These are phyloP conservation scores for Sphaerulina musiva DNA, from an alignment of 2,329 filamentous ascomycete species.

Conservation along the genomic window DNA sequence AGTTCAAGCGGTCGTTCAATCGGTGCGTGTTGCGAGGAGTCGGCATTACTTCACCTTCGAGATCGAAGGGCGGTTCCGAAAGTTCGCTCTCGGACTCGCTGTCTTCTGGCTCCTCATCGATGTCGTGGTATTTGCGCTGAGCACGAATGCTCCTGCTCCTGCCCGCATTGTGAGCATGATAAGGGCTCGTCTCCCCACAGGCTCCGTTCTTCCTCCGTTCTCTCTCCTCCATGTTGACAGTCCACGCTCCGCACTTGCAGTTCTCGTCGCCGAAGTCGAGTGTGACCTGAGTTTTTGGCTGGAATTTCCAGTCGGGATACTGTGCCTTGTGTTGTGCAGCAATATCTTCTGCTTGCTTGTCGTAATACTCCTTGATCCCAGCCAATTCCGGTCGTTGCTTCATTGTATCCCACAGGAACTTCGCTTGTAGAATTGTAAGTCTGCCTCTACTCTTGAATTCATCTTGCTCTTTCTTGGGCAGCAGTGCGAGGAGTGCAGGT, in stretches of 20 bases:
- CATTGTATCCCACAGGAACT: not conserved
- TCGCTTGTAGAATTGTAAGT: not conserved
- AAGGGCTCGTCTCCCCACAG: too few relatives aligned
- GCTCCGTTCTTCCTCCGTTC: not conserved
- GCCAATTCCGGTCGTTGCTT: not conserved
- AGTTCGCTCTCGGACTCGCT: too few relatives aligned
- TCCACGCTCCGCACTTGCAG: slow-evolving; percentile 4
- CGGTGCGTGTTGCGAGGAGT: too few relatives aligned
- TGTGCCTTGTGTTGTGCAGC: not conserved
- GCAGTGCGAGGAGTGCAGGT: not conserved
- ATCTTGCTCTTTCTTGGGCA: not conserved
- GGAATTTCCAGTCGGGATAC: slow-evolving; percentile 2
- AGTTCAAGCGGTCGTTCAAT: too few relatives aligned
- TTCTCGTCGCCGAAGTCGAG: slow-evolving; percentile 2
- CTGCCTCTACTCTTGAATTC: not conserved
- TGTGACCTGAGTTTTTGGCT: not conserved
- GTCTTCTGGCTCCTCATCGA: too few relatives aligned
- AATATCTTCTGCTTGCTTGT: not conserved
- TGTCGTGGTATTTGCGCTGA: too few relatives aligned
- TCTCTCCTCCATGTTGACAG: not conserved
- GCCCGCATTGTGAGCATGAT: too few relatives aligned
- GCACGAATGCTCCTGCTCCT: too few relatives aligned
- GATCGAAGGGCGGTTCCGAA: too few relatives aligned
- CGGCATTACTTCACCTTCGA: too few relatives aligned
- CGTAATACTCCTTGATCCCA: not conserved